Base-by-base conservation (phyloP, 805 yeast genomes). In the Sugiyamaella lignohabitans region DNA sequence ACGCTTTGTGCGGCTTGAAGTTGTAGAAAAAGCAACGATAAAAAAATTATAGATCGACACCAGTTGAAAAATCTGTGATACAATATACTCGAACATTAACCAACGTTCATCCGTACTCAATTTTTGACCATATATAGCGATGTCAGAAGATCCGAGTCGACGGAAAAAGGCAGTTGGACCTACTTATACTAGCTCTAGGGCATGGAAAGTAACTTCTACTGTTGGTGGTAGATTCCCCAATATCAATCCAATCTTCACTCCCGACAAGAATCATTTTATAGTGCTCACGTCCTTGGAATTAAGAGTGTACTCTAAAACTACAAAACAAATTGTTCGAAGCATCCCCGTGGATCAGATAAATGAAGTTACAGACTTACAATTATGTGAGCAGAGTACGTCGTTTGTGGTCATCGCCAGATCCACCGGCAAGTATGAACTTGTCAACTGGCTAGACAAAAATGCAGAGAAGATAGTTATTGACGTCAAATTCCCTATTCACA, bases 161-260 rank as follows among this genome's bases (percentile, higher is more conserved):
- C n/a, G n/a, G n/a, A n/a, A n/a, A n/a, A n/a, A n/a, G n/a, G n/a
- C n/a, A n/a, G n/a, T n/a, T n/a, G n/a, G n/a, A n/a, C n/a, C n/a
- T n/a, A n/a, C n/a, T n/a, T n/a, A n/a, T n/a, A n/a, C n/a, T n/a
- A n/a, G n/a, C n/a, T n/a, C n/a, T n/a, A n/a, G n/a, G n/a, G n/a
- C n/a, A n/a, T n/a, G n/a, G n/a, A 48, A 58, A n/a, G 56, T 62
- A 38, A 53, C 61, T 10, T 50, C 54, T 19, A 48, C 64, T 43
- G 52, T 56, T 27, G 72, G 72, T 6, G 72, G 72, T n/a, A 47
- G 53, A 20, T 58, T 62, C 36, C 67, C 69, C 19, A 54, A 53
- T 14, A 56, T 61, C 8, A 57, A 56, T 38, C 72, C 72, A 1
- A 59, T 68, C 2, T 67, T 68, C 44, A 60, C 66, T 34, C 43